These are phyloP conservation scores for Edaphochlamys debaryana DNA, from an alignment of 139 green algal species.

Conservation along the genomic window DNA sequence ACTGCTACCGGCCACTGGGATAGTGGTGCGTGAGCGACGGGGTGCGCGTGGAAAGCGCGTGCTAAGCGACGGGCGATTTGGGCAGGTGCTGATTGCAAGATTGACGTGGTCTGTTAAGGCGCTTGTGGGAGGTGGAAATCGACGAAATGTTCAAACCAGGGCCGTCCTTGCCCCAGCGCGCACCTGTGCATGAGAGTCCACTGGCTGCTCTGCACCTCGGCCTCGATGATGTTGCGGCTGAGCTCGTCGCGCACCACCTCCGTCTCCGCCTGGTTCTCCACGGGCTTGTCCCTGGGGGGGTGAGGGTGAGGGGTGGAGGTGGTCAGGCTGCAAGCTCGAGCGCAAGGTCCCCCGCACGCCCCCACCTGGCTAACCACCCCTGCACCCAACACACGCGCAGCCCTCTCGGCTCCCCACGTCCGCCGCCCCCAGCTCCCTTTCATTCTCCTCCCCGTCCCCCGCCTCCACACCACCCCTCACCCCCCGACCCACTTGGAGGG, in stretches of 20 bases:
- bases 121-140: no score
- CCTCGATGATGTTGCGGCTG: slow-evolving; percentile 80
- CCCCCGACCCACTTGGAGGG: slow-evolving; percentile 50
- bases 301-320: not conserved
- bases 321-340: not conserved
- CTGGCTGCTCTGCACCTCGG: slow-evolving; percentile 71
- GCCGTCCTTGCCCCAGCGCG: not conserved
- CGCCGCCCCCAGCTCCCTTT: no score
- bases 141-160: no score
- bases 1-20: no score
- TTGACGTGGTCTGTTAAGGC: no score
- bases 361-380: not conserved
- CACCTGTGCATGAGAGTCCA: slow-evolving; percentile 97
- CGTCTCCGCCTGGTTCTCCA: not conserved
- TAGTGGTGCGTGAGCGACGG: not conserved
- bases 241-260: slow-evolving; percentile 68
- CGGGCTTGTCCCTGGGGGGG: slow-evolving; percentile 13
- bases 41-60: no score
- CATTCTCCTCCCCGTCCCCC: slow-evolving; percentile 37
- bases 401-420: no score
- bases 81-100: no score
- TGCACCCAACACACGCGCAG: not conserved
- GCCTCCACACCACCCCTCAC: not conserved
- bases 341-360: not conserved
- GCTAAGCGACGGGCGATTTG: no score